A percentile compares a stretch with the other conserved stretches of the same genome.
Conservation (phyloP, 176 grass and related monocot species). For the Poa annua region DNA sequence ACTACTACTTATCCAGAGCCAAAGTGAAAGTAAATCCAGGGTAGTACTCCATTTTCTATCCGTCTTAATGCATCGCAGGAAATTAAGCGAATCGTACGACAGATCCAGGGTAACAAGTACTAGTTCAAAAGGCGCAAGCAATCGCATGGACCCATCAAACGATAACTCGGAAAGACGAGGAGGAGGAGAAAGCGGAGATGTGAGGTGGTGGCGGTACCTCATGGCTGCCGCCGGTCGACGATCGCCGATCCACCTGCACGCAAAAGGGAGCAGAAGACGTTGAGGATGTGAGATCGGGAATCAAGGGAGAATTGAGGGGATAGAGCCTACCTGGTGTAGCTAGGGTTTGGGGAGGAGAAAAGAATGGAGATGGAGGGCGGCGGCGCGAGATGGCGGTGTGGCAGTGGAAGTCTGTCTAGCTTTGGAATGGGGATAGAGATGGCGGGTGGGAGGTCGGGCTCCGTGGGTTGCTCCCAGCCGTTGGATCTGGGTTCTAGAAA, state of each 20-base stretch:
- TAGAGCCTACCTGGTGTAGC: neutral
- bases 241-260: slow-evolving; percentile 7
- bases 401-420: neutral
- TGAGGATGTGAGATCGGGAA: neutral
- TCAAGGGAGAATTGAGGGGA: neutral
- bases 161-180: neutral
- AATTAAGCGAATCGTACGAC: too few species aligned
- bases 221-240: slow-evolving; percentile 22
- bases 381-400: neutral
- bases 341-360: neutral
- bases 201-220: slow-evolving; percentile 28
- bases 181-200: neutral
- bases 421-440: neutral
- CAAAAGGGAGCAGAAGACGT: neutral
- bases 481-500: neutral
- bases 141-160: neutral
- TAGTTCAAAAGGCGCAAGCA: too few species aligned
- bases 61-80: too few species aligned
- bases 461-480: neutral
- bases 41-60: too few species aligned
- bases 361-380: too few species aligned
- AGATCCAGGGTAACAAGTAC: too few species aligned
- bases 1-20: too few species aligned
- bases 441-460: neutral
- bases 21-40: too few species aligned